Conservation (phyloP, 345 rosid genomes). For the Angophora floribunda region DNA sequence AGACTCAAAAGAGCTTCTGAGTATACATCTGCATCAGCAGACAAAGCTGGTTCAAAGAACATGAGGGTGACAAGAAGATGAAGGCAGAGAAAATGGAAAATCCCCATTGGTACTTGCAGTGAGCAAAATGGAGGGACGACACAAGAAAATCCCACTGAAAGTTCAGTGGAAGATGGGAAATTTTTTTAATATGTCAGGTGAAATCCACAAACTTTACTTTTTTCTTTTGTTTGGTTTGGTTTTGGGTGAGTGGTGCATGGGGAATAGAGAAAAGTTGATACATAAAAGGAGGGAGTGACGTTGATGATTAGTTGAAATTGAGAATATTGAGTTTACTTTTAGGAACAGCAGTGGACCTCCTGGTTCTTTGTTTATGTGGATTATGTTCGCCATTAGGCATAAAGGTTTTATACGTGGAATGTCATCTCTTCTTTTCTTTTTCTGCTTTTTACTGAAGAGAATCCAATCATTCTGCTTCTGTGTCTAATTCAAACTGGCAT, state of each 20-base stretch:
- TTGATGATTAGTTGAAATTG: constrained; percentile 15
- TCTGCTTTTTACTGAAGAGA: constrained; percentile 15
- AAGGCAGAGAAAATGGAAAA: constrained; percentile 18
- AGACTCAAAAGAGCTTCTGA: constrained; percentile 59
- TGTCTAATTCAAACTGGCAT: background rate
- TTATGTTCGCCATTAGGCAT: constrained; percentile 34
- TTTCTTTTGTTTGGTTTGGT: background rate
- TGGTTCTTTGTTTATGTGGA: constrained; percentile 11
- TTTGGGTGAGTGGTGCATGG: constrained; percentile 42
- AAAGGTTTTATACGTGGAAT: constrained; percentile 4
- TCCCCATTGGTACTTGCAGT: constrained; percentile 50
- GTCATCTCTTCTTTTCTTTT: constrained; percentile 9
- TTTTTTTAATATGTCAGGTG: background rate
- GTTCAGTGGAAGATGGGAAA: background rate
- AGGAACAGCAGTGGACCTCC: constrained; percentile 27
- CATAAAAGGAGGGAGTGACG: constrained; percentile 11
- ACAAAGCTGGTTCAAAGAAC: constrained; percentile 6
- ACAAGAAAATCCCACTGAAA: background rate
- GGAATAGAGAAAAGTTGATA: constrained; percentile 45
- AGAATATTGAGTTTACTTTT: constrained; percentile 13
- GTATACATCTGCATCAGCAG: constrained; percentile 50
- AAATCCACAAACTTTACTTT: background rate
- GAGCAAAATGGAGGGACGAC: background rate
- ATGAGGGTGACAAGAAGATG: constrained; percentile 11
- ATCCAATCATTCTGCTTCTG: constrained; percentile 7